Conservation (phyloP, 495 filamentous ascomycete genomes). For the Talaromyces nanjingensis region DNA sequence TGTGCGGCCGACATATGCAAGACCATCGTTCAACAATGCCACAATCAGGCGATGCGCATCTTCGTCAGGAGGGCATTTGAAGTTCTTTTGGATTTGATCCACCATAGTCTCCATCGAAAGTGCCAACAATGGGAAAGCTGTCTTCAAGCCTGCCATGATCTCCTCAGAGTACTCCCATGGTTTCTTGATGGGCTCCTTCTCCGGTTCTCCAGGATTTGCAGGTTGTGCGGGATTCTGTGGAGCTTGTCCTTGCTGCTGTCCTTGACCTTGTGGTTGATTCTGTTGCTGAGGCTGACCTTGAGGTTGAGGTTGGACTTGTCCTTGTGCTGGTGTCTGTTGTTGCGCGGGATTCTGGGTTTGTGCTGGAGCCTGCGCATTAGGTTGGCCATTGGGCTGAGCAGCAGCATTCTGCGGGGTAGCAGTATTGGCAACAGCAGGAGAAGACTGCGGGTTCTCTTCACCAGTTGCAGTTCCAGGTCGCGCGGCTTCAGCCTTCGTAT, state of each 20-base stretch:
- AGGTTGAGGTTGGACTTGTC: constrained; percentile 13
- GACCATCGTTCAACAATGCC: constrained; percentile 87
- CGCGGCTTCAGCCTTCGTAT: constrained; percentile 31
- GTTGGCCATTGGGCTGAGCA: constrained; percentile 26
- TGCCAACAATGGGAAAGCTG: constrained; percentile 89
- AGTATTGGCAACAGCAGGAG: constrained; percentile 18
- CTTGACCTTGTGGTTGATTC: constrained; percentile 21
- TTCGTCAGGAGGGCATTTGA: constrained; percentile 97
- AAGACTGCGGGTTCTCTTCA: constrained; percentile 33
- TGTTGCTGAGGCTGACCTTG: constrained; percentile 16
- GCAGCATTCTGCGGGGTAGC: constrained; percentile 18
- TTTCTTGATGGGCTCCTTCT: constrained; percentile 54
- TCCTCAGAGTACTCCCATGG: constrained; percentile 96
- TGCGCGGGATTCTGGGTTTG: constrained; percentile 9
- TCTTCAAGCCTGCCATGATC: constrained; percentile 88
- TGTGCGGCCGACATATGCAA: constrained; percentile 80
- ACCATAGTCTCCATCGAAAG: constrained; percentile 99
- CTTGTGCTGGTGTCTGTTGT: constrained; percentile 15
- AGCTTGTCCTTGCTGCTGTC: constrained; percentile 13
- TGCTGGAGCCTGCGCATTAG: constrained; percentile 21
- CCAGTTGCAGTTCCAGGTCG: constrained; percentile 46
- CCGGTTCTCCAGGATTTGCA: constrained; percentile 18
- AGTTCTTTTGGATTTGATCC: constrained; percentile 95
- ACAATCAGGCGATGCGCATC: constrained; percentile 98
- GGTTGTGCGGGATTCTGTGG: constrained; percentile 29